Evolutionary conservation across 352 stramenopile genomes (phyloP).

Genomic region (Globisporangium abappressorium): DNA sequence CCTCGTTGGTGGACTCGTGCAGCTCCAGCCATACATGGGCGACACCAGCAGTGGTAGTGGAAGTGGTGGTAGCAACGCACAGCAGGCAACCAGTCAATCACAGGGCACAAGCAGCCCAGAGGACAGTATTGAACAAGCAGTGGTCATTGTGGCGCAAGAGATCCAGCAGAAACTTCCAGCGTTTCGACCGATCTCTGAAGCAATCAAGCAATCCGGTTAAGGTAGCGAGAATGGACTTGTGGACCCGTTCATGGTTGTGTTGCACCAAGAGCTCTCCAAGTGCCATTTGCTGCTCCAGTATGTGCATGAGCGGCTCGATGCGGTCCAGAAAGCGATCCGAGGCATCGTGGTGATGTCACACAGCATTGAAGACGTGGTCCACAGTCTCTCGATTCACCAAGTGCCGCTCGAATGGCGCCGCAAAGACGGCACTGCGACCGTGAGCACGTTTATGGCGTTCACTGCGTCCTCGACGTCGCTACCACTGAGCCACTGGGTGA

Average conservation of each 20-base stretch:
- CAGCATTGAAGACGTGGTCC: slow-evolving; percentile 47
- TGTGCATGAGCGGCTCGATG: slow-evolving; percentile 36
- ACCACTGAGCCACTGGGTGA: slow-evolving; percentile 51
- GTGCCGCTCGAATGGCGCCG: slow-evolving; percentile 58
- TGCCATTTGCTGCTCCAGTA: slow-evolving; percentile 45
- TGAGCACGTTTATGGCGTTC: slow-evolving; percentile 12
- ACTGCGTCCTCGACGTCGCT: slow-evolving; percentile 10
- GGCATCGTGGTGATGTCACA: slow-evolving; percentile 57
- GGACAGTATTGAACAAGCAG: slow-evolving; percentile 15
- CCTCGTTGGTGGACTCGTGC: slow-evolving; percentile 34
- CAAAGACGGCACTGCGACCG: slow-evolving; percentile 28
- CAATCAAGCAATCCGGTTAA: neutral
- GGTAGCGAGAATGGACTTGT: slow-evolving; percentile 10
- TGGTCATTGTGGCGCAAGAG: slow-evolving; percentile 18
- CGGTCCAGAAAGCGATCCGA: slow-evolving; percentile 57
- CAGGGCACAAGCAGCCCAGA: neutral
- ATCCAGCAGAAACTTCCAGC: slow-evolving; percentile 29
- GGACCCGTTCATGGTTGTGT: slow-evolving; percentile 60
- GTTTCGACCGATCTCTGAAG: neutral
- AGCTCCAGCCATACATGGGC: slow-evolving; percentile 29
- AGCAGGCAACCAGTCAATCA: neutral
- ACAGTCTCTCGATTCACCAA: slow-evolving; percentile 45
- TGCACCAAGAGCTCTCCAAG: slow-evolving; percentile 59
- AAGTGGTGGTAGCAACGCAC: neutral
- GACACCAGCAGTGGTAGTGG: neutral